Evolutionary conservation across 768 basidiomycete species (phyloP).

Genomic region (Leccinum longicurvipes): DNA sequence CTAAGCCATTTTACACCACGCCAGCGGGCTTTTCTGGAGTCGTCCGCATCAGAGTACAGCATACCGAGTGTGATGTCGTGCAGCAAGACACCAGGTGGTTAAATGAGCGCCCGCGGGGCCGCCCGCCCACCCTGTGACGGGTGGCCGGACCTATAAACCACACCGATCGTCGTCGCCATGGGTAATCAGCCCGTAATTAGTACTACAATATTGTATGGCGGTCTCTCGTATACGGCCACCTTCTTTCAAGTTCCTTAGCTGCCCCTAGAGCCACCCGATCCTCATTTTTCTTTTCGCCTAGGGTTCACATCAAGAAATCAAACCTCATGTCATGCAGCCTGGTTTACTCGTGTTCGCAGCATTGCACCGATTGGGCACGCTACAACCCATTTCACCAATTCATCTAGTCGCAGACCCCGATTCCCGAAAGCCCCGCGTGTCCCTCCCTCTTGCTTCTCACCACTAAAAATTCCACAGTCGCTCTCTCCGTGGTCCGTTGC

Average conservation of each 20-base stretch:
- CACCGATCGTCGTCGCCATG: slow-evolving; percentile 1
- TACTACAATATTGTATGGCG: slow-evolving; percentile 7
- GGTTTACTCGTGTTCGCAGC: slow-evolving; percentile 36
- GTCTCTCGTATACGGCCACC: slow-evolving; percentile 15
- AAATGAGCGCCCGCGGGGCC: slow-evolving; percentile 7
- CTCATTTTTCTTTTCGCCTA: slow-evolving; percentile 32
- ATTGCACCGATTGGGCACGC: slow-evolving; percentile 27
- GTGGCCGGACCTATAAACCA: not conserved
- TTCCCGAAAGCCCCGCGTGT: slow-evolving; percentile 24
- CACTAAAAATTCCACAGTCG: slow-evolving; percentile 25
- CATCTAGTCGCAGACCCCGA: slow-evolving; percentile 25
- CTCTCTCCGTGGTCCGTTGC: slow-evolving; percentile 20
- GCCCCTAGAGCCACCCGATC: slow-evolving; percentile 36
- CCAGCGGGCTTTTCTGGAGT: not conserved
- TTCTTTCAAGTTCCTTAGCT: slow-evolving; percentile 19
- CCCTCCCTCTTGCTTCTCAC: slow-evolving; percentile 23
- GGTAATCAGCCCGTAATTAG: slow-evolving; percentile 9
- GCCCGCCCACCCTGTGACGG: not conserved
- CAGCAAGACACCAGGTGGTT: slow-evolving; percentile 11
- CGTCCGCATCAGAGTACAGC: slow-evolving; percentile 6
- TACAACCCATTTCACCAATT: slow-evolving; percentile 27
- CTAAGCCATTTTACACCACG: slow-evolving; percentile 4
- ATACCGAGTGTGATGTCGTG: slow-evolving; percentile 4
- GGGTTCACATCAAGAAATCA: slow-evolving; percentile 32
- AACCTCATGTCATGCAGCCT: slow-evolving; percentile 37